Percentiles rank a stretch among this genome's conserved stretches.
Conservation (phyloP, 2,329 filamentous ascomycete species). For the Ophiocordyceps sinensis region DNA sequence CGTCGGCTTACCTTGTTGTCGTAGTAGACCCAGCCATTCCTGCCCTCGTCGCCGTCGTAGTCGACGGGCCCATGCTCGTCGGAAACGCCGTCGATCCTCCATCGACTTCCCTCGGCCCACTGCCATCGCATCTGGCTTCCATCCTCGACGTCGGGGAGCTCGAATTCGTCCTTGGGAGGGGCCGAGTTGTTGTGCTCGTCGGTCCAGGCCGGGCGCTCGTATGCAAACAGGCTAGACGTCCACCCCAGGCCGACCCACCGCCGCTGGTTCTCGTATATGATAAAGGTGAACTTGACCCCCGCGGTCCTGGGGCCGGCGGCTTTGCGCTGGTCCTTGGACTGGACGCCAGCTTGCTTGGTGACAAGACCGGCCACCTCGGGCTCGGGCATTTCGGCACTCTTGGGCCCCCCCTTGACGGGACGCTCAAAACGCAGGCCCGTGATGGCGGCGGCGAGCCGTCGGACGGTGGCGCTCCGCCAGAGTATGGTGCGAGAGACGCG, state of each 20-base stretch:
- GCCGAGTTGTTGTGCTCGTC: constrained; percentile 85
- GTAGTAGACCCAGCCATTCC: constrained; percentile 88
- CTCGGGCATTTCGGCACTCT: constrained; percentile 8
- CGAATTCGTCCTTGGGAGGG: constrained; percentile 56
- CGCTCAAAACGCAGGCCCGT: constrained; percentile 67
- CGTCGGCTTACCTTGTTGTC: constrained; percentile 66
- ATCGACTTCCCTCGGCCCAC: constrained; percentile 76
- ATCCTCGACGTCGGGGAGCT: constrained; percentile 47
- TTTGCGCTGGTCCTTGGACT: constrained; percentile 12
- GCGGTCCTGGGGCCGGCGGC: constrained; percentile 40
- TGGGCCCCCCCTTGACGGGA: constrained; percentile 19
- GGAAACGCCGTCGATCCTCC: constrained; percentile 67
- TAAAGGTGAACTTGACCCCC: constrained; percentile 90
- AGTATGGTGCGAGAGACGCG: constrained; percentile 74
- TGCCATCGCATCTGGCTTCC: constrained; percentile 43
- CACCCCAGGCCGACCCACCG: constrained; percentile 91
- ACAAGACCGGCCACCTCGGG: constrained; percentile 7
- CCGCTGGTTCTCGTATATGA: constrained; percentile 90
- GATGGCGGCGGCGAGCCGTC: constrained; percentile 52
- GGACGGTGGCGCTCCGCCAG: constrained; percentile 72
- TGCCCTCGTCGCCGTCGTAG: constrained; percentile 45
- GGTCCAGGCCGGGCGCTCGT: constrained; percentile 84
- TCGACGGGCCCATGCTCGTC: constrained; percentile 30
- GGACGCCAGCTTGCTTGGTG: constrained; percentile 10
- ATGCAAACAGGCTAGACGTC: constrained; percentile 81